These are phyloP conservation scores for Lablab purpureus DNA, from an alignment of 306 rosid genomes.

Conservation along the genomic window DNA sequence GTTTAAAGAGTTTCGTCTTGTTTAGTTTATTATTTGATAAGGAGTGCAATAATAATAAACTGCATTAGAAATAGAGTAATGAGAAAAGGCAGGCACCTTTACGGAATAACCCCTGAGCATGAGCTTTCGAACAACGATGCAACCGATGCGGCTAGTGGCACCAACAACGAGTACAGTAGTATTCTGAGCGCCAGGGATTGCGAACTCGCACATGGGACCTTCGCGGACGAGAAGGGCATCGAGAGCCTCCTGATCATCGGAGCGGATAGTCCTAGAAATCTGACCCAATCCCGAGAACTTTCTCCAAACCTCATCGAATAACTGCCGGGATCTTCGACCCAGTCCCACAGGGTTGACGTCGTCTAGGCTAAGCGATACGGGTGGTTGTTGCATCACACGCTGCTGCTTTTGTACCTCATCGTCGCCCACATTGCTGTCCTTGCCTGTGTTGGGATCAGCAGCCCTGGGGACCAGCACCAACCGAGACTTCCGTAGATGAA, in stretches of 20 bases:
- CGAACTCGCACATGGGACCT: slow-evolving; percentile 95
- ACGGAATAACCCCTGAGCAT: slow-evolving; percentile 92
- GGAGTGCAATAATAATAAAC: too few relatives aligned
- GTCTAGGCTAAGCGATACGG: slow-evolving; percentile 66
- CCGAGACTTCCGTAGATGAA: background rate
- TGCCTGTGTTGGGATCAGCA: slow-evolving; percentile 44
- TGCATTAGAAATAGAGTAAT: background rate
- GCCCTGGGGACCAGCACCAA: slow-evolving; percentile 37
- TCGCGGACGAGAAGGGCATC: slow-evolving; percentile 83
- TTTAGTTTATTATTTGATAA: too few relatives aligned
- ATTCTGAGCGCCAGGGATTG: slow-evolving; percentile 90
- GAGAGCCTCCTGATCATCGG: slow-evolving; percentile 75
- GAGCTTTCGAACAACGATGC: slow-evolving; percentile 90
- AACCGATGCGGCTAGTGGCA: slow-evolving; percentile 91
- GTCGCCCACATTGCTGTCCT: slow-evolving; percentile 27
- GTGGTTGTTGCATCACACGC: slow-evolving; percentile 38
- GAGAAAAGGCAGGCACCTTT: slow-evolving; percentile 52
- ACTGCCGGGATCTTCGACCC: slow-evolving; percentile 82
- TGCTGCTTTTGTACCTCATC: slow-evolving; percentile 39
- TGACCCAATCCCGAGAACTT: slow-evolving; percentile 94
- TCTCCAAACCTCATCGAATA: slow-evolving; percentile 95
- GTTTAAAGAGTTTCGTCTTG: background rate
- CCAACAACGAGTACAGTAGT: slow-evolving; percentile 93
- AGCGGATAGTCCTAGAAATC: slow-evolving; percentile 79
- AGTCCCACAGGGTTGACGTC: slow-evolving; percentile 95